Conservation (phyloP, 164 flowering plant genomes). For the Aristolochia fimbriata region DNA sequence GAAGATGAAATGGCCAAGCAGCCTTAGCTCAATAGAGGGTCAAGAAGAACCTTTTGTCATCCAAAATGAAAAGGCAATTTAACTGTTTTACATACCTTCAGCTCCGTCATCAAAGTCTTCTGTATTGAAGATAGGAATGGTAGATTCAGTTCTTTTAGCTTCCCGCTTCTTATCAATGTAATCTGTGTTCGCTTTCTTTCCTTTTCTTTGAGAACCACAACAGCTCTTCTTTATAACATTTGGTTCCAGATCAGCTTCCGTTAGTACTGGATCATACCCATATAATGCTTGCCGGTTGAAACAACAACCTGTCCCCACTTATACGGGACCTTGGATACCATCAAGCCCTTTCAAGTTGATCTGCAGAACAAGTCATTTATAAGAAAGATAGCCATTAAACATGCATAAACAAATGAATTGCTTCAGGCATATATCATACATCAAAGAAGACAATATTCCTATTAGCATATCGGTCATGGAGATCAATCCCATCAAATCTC, state of each 20-base stretch:
- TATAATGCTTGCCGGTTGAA: slow-evolving; percentile 95
- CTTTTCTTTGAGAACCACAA: slow-evolving; percentile 46
- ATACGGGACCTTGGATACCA: slow-evolving; percentile 97
- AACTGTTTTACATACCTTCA: slow-evolving; percentile 41
- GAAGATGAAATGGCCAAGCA: neutral
- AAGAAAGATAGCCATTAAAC: slow-evolving; percentile 31
- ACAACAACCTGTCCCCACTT: slow-evolving; percentile 98
- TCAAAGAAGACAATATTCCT: slow-evolving; percentile 96
- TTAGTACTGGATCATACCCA: slow-evolving; percentile 92
- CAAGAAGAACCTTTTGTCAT: too few relatives aligned
- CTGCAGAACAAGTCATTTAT: slow-evolving; percentile 25
- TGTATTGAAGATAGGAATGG: slow-evolving; percentile 80
- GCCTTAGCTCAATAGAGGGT: too few relatives aligned
- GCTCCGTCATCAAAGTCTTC: slow-evolving; percentile 95
- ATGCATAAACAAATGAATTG: slow-evolving; percentile 15
- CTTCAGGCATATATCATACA: slow-evolving; percentile 50
- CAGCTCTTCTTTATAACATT: slow-evolving; percentile 84
- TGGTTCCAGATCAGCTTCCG: slow-evolving; percentile 89
- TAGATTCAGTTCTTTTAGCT: slow-evolving; percentile 67
- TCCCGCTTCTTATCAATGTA: slow-evolving; percentile 66
- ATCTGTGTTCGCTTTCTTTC: slow-evolving; percentile 71
- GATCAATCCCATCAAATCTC: slow-evolving; percentile 95
- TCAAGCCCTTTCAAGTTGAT: slow-evolving; percentile 94
- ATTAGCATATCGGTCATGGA: slow-evolving; percentile 97
- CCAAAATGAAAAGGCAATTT: too few relatives aligned